These are phyloP conservation scores for Plantago coronopus DNA, from an alignment of 305 asterid genomes.

Conservation along the genomic window DNA sequence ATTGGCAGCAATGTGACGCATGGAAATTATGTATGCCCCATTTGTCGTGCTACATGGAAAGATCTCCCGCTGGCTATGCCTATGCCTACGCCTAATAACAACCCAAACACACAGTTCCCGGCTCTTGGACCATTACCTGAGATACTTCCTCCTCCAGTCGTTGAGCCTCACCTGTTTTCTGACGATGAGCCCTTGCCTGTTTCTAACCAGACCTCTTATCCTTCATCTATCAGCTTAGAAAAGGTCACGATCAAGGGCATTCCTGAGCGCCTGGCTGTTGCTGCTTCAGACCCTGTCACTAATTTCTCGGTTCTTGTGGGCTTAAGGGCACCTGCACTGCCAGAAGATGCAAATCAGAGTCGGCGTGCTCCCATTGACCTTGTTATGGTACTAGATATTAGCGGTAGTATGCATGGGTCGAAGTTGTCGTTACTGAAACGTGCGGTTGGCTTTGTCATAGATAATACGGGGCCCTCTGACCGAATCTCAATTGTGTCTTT, in stretches of 20 bases:
- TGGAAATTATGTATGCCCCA: conserved; percentile 21
- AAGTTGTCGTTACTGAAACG: conserved; percentile 27
- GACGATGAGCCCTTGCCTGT: conserved; percentile 20
- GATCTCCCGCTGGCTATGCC: conserved; percentile 9
- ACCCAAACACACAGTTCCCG: neutral
- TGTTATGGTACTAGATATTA: conserved; percentile 25
- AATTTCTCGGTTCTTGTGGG: conserved; percentile 22
- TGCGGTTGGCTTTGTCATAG: conserved; percentile 35
- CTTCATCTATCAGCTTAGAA: conserved; percentile 14
- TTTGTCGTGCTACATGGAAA: conserved; percentile 25
- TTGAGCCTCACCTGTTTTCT: conserved; percentile 2
- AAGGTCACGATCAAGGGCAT: conserved; percentile 16
- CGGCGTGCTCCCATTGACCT: conserved; percentile 24
- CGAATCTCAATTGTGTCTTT: conserved; percentile 33
- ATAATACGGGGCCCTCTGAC: conserved; percentile 35
- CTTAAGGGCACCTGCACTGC: conserved; percentile 18
- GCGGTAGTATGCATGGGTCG: conserved; percentile 21
- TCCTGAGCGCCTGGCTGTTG: conserved; percentile 17
- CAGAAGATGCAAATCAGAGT: neutral
- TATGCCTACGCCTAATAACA: neutral
- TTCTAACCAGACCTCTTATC: neutral
- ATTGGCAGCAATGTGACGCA: conserved; percentile 11
- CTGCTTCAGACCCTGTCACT: conserved; percentile 19
- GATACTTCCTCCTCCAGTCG: neutral
- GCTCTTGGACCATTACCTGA: neutral